Conservation (phyloP, 2,329 filamentous ascomycete species). For the Pseudogymnoascus sp. region DNA sequence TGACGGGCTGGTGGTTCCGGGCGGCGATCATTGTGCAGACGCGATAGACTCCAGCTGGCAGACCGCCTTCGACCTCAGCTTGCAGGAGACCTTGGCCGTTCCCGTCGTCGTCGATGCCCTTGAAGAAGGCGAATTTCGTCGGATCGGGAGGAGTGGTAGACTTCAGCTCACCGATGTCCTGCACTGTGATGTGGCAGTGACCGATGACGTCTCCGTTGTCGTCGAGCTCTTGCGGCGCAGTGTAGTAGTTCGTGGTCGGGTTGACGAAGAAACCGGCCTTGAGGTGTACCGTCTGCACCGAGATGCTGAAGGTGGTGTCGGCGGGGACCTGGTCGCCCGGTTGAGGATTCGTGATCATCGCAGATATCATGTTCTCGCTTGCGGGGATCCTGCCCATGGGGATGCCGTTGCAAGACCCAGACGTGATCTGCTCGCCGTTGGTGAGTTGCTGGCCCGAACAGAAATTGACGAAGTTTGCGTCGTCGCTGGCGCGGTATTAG, state of each 20-base stretch:
- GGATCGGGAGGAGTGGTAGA: conserved; percentile 23
- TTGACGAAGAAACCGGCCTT: conserved; percentile 27
- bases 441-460: conserved; percentile 45
- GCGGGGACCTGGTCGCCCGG: conserved; percentile 33
- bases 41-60: conserved; percentile 35
- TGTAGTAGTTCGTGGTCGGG: conserved; percentile 25
- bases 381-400: conserved; percentile 45
- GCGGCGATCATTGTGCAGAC: conserved; percentile 36
- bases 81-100: conserved; percentile 32
- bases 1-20: conserved; percentile 36
- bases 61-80: conserved; percentile 32
- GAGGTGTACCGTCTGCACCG: conserved; percentile 23
- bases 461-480: conserved; percentile 53
- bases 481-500: conserved; percentile 23
- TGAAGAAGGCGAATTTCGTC: conserved; percentile 33
- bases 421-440: conserved; percentile 42
- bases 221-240: conserved; percentile 24
- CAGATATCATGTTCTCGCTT: conserved; percentile 45
- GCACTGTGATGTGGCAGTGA: conserved; percentile 34
- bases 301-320: conserved; percentile 26
- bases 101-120: conserved; percentile 34
- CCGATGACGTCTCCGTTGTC: conserved; percentile 29
- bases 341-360: conserved; percentile 40
- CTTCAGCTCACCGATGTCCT: conserved; percentile 24
- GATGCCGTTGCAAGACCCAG: conserved; percentile 48